These are phyloP conservation scores for Ogataea dorogensis DNA, from an alignment of 805 yeast genomes.

Conservation along the genomic window DNA sequence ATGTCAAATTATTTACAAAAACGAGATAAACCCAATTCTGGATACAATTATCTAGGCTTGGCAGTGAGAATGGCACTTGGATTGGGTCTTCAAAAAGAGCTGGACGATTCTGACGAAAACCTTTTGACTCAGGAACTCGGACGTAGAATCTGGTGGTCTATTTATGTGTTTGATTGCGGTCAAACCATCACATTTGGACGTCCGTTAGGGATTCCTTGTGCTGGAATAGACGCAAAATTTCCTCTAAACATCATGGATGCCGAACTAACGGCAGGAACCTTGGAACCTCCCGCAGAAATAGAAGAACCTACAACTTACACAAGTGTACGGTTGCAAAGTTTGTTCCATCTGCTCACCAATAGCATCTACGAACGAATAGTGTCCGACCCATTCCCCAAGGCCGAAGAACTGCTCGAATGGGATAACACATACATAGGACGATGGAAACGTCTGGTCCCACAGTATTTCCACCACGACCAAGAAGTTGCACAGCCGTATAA, in stretches of 20 bases:
- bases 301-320: slow-evolving; percentile 16
- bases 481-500: slow-evolving; percentile 7
- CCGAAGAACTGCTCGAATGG: slow-evolving; percentile 16
- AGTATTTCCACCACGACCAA: slow-evolving; percentile 8
- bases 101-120: slow-evolving; percentile 7
- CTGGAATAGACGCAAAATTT: slow-evolving; percentile 16
- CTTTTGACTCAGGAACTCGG: slow-evolving; percentile 13
- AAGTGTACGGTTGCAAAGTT: slow-evolving; percentile 14
- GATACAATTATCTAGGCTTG: slow-evolving; percentile 16
- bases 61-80: slow-evolving; percentile 20
- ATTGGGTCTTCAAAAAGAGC: slow-evolving; percentile 15
- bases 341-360: slow-evolving; percentile 19
- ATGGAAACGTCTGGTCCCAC: slow-evolving; percentile 13
- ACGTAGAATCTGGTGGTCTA: slow-evolving; percentile 19
- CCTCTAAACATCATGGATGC: slow-evolving; percentile 17
- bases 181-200: slow-evolving; percentile 20
- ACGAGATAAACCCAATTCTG: slow-evolving; percentile 18
- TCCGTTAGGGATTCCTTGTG: slow-evolving; percentile 19
- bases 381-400: slow-evolving; percentile 20
- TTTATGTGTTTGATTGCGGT: slow-evolving; percentile 18
- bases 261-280: slow-evolving; percentile 10
- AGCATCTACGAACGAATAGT: slow-evolving; percentile 18
- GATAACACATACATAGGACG: slow-evolving; percentile 12
- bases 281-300: slow-evolving; percentile 3
- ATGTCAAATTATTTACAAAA: slow-evolving; percentile 18